Base-by-base conservation (phyloP, 225 moss, liverwort and hornwort genomes). In the Thuidium tamariscinum region DNA sequence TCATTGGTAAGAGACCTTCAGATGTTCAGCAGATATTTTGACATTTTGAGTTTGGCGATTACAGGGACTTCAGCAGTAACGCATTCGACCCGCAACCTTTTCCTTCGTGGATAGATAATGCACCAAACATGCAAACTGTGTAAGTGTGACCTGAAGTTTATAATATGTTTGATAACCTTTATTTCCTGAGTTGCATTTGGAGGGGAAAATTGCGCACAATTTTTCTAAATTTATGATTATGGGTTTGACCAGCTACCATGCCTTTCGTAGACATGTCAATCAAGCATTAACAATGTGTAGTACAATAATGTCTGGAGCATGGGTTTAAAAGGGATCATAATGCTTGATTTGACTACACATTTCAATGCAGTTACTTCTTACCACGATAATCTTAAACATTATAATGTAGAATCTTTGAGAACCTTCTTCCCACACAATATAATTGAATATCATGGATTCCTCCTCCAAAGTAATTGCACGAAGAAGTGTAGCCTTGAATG, bases 61-160 rank as follows among this genome's bases (percentile, higher is more conserved):
- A 32, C 91, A 98, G 98, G 85, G 96, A 96, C 26, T 88, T 98
- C 73, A 93, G 95, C 91, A 11, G 66, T 19, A 98, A 98, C 74
- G 39, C 13, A 0, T 95, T 95, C 14, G 66, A 70, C 60, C 42
- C 75, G 14, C 89, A 90, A 67, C 48, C 85, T 34, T 93, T 95
- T 64, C 98, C 96, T 44, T 2, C 63, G 1, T 98, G 96, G 95
- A 71, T 91, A 2, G 3, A 7, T 17, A 71, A 26, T 44, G 82
- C 90, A 55, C 10, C 74, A 8, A 10, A 9, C 0, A 20, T 96
- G 22, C 36, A 69, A 84, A 93, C 94, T 73, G 82, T 93, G 98
- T 98, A 92, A 92, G 96, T 87, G 30, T 61, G 16, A 69, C 44
- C 25, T 42, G 12, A 36, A 77, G 29, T 44, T n/a, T 16, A 57